phyloP scores from a whole-genome alignment of 2,329 filamentous ascomycete species.

The Allantophomopsis cytisporea region DNA sequence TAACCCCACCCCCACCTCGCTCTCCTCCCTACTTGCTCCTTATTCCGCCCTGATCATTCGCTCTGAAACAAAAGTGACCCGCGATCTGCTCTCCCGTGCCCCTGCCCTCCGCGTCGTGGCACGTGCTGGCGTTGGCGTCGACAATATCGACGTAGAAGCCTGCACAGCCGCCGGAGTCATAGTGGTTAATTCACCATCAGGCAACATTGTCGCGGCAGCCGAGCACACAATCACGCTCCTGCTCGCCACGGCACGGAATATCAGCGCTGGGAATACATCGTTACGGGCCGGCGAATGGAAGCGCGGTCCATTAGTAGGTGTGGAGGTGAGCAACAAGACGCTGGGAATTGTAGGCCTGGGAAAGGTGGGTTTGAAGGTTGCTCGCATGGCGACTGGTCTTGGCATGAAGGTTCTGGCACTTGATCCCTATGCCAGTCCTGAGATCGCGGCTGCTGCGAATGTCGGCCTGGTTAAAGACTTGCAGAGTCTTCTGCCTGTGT shows the following conservation, averaged over 20 bases:
- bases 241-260: conserved; percentile 60
- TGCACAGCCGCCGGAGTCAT: conserved; percentile 64
- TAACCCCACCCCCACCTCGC: conserved; percentile 45
- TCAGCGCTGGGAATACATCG: conserved; percentile 55
- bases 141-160: conserved; percentile 66
- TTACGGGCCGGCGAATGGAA: conserved; percentile 67
- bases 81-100: conserved; percentile 49
- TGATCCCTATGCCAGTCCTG: conserved; percentile 64
- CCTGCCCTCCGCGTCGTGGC: conserved; percentile 65
- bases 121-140: conserved; percentile 68
- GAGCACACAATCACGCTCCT: conserved; percentile 67
- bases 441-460: conserved; percentile 54
- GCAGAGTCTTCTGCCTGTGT: conserved; percentile 44
- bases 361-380: conserved; percentile 74
- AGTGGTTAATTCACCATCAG: conserved; percentile 67
- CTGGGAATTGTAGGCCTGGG: conserved; percentile 67
- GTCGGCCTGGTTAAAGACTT: conserved; percentile 48
- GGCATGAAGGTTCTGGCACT: conserved; percentile 65
- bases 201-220: conserved; percentile 70
- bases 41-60: conserved; percentile 71
- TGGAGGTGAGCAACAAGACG: conserved; percentile 67
- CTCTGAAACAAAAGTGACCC: conserved; percentile 70
- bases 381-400: conserved; percentile 63
- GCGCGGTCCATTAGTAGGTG: conserved; percentile 57
- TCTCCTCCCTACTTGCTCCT: conserved; percentile 50